Percentiles rank a stretch among this genome's conserved stretches.
These are phyloP conservation scores for Phialemonium atrogriseum DNA, from an alignment of 2,329 filamentous ascomycete species.

Conservation along the genomic window DNA sequence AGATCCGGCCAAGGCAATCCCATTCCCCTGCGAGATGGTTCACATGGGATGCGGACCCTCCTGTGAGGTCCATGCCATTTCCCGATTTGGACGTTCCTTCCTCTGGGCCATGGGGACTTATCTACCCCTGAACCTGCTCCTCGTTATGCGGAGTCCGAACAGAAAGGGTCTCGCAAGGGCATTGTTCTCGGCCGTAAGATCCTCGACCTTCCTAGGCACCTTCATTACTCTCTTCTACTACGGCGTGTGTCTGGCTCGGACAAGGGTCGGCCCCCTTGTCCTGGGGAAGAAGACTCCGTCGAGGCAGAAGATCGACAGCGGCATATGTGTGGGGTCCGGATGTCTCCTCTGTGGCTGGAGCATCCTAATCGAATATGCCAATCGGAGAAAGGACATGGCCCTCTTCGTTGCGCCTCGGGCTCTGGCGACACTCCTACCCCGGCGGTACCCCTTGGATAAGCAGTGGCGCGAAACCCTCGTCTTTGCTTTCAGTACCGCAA, in stretches of 20 bases:
- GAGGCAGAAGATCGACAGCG: slow-evolving; percentile 47
- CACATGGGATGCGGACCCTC: slow-evolving; percentile 69
- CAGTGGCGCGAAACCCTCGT: slow-evolving; percentile 59
- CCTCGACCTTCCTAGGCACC: slow-evolving; percentile 67
- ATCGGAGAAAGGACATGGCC: slow-evolving; percentile 64
- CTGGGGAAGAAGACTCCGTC: slow-evolving; percentile 42
- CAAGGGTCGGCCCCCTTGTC: slow-evolving; percentile 61
- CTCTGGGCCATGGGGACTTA: slow-evolving; percentile 70
- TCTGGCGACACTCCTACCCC: slow-evolving; percentile 63
- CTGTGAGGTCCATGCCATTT: slow-evolving; percentile 66
- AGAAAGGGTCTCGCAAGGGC: slow-evolving; percentile 37
- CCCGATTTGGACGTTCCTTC: slow-evolving; percentile 62
- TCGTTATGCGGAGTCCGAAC: slow-evolving; percentile 46
- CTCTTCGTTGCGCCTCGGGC: slow-evolving; percentile 77
- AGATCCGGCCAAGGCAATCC: slow-evolving; percentile 59
- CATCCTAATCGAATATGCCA: slow-evolving; percentile 61
- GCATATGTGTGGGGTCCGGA: slow-evolving; percentile 62
- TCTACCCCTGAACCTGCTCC: slow-evolving; percentile 62
- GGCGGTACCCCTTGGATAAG: slow-evolving; percentile 54
- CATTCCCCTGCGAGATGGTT: slow-evolving; percentile 75
- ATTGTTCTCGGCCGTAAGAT: slow-evolving; percentile 53
- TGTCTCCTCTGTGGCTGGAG: slow-evolving; percentile 77
- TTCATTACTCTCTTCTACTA: slow-evolving; percentile 82
- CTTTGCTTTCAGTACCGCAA: slow-evolving; percentile 60
- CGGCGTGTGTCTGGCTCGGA: slow-evolving; percentile 70